A percentile compares a stretch with the other conserved stretches of the same genome.
Conservation (phyloP, 1,139 yeast genomes). For the Lodderomyces jiufengensis region DNA sequence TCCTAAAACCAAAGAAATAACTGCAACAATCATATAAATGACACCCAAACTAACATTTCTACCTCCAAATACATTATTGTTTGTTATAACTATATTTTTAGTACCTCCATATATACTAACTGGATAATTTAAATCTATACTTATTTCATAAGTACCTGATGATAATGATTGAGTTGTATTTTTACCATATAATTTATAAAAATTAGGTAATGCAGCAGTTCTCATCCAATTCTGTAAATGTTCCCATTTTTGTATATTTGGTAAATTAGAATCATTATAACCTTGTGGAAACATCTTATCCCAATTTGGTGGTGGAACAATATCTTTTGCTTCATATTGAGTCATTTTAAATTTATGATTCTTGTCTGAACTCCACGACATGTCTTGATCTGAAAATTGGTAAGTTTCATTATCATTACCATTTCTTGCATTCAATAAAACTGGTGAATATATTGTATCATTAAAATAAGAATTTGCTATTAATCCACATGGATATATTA, state of each 20-base stretch:
- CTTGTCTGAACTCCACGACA: slow-evolving; percentile 84
- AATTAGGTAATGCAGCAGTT: slow-evolving; percentile 71
- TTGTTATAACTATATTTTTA: slow-evolving; percentile 62
- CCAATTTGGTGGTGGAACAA: slow-evolving; percentile 98
- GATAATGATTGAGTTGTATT: slow-evolving; percentile 47
- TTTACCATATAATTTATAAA: slow-evolving; percentile 62
- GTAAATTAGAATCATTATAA: slow-evolving; percentile 77
- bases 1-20: slow-evolving; percentile 45
- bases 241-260: slow-evolving; percentile 51
- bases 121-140: slow-evolving; percentile 66
- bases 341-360: slow-evolving; percentile 75
- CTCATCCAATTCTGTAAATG: slow-evolving; percentile 77
- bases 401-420: slow-evolving; percentile 49
- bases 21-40: slow-evolving; percentile 64
- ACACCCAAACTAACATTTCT: slow-evolving; percentile 65
- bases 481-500: slow-evolving; percentile 85
- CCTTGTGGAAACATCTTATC: slow-evolving; percentile 79
- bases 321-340: slow-evolving; percentile 60
- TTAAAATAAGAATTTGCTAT: slow-evolving; percentile 92
- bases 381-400: slow-evolving; percentile 62
- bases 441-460: slow-evolving; percentile 63
- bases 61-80: slow-evolving; percentile 69
- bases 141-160: slow-evolving; percentile 59
- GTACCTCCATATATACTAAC: slow-evolving; percentile 67
- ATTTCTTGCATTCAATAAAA: slow-evolving; percentile 40